Conservation (phyloP, 352 stramenopile species). For the Aphanomyces astaci region DNA sequence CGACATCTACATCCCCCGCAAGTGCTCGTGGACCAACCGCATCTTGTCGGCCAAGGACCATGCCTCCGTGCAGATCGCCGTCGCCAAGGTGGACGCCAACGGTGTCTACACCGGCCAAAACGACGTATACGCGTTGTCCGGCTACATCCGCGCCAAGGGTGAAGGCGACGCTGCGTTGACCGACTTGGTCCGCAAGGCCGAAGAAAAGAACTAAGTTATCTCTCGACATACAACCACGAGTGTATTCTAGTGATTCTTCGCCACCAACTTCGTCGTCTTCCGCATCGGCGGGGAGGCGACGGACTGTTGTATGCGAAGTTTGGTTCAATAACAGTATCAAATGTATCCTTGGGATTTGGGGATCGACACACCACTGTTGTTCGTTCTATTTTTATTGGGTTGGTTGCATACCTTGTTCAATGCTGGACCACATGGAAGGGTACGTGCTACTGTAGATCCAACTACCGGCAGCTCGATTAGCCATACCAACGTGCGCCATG, state of each 20-base stretch:
- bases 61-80: constrained; percentile 96
- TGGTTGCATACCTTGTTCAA: not conserved
- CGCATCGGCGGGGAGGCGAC: not conserved
- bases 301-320: not conserved
- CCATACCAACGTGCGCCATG: no score
- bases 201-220: constrained; percentile 62
- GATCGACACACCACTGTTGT: not conserved
- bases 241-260: not conserved
- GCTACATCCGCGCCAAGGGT: constrained; percentile 96
- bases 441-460: no score
- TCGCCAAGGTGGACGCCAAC: constrained; percentile 95
- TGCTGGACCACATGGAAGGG: no score
- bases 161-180: constrained; percentile 93
- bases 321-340: constrained; percentile 16
- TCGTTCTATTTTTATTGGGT: not conserved
- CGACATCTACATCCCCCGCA: constrained; percentile 98
- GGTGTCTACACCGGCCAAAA: constrained; percentile 95
- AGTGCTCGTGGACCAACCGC: constrained; percentile 99
- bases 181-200: constrained; percentile 60
- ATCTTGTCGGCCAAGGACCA: constrained; percentile 97
- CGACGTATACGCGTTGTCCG: constrained; percentile 91
- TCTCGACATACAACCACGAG: not conserved
- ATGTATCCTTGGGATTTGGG: constrained; percentile 11
- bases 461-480: no score
- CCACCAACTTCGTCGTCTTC: not conserved